Base-by-base conservation (phyloP, 2,329 filamentous ascomycete species). In the Calonectria pseudoreteaudii region DNA sequence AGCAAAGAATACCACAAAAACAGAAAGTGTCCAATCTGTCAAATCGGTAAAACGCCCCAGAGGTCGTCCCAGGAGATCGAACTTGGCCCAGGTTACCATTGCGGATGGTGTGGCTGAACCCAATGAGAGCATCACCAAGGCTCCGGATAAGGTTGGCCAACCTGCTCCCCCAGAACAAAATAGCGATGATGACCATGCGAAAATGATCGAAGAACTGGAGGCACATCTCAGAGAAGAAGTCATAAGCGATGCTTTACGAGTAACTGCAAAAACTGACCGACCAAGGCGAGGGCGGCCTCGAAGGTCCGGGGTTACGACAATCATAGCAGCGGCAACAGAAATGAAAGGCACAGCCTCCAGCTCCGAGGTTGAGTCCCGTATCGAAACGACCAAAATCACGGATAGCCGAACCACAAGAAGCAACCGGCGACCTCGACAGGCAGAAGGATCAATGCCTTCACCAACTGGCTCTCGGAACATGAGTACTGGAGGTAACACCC, bases 31-130 rank as follows among this genome's bases (percentile, higher is more conserved):
- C 34, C 70, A 74, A 4, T 44, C 73, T 14, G 49, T 41, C 28
- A 52, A 62, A 16, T 64, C 68, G 16, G 69, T 49, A 4, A 81
- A 77, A 50, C 56, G 78, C 56, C 73, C 78, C 2, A 81, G 79
- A 52, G 83, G 82, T 28, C 79, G 83, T n/a, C 79, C 82, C 34
- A 78, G 77, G 53, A 82, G 77, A 41, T 79, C 80, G 23, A 70
- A 49, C 26, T 38, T 81, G 20, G 73, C 76, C 44, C 74, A 76
- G 36, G 64, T 74, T 47, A 56, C 64, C 28, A 50, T 62, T 41
- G 68, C 52, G 18, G 71, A 75, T 36, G 71, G 68, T 8, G 31
- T 66, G 20, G 30, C 56, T 18, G 69, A 62, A 36, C 26, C 64
- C 7, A 47, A 65, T n/a, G 44, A 71, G n/a, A 30, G 34, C 20